A percentile compares a stretch with the other conserved stretches of the same genome.
Conservation (phyloP, 2,329 filamentous ascomycete species). For the Trichoderma endophyticum region DNA sequence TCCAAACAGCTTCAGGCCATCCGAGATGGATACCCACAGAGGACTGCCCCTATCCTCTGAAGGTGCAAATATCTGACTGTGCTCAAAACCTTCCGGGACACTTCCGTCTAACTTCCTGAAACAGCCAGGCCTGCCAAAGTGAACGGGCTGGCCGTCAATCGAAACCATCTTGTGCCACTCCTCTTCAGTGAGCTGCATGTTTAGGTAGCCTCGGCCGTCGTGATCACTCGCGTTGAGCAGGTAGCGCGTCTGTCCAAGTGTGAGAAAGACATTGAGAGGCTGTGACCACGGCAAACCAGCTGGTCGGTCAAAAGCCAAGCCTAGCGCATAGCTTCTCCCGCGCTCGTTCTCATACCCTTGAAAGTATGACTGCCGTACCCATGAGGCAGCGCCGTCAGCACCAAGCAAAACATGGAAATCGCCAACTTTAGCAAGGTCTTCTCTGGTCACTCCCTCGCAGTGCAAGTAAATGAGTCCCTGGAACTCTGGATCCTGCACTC, state of each 20-base stretch:
- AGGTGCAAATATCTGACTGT: slow-evolving; percentile 33
- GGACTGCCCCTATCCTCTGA: slow-evolving; percentile 30
- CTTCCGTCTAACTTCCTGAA: slow-evolving; percentile 29
- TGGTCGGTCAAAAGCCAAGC: slow-evolving; percentile 34
- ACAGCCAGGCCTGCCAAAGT: slow-evolving; percentile 34
- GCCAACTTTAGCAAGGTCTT: slow-evolving; percentile 30
- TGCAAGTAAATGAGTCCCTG: slow-evolving; percentile 32
- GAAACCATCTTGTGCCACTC: slow-evolving; percentile 36
- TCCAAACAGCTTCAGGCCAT: slow-evolving; percentile 37
- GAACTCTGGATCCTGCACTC: slow-evolving; percentile 34
- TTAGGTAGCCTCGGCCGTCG: slow-evolving; percentile 35
- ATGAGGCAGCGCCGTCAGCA: slow-evolving; percentile 36
- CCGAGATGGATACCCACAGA: slow-evolving; percentile 34
- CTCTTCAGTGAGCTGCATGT: slow-evolving; percentile 37
- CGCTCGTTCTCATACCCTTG: slow-evolving; percentile 34
- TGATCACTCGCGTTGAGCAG: slow-evolving; percentile 36
- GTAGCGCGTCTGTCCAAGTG: slow-evolving; percentile 36
- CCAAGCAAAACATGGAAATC: slow-evolving; percentile 38
- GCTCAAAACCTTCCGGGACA: slow-evolving; percentile 31
- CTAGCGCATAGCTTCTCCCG: slow-evolving; percentile 35
- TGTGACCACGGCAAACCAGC: slow-evolving; percentile 35
- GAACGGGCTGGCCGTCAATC: slow-evolving; percentile 31
- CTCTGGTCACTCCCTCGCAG: slow-evolving; percentile 30
- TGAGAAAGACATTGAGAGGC: slow-evolving; percentile 37
- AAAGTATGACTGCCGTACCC: slow-evolving; percentile 35